phyloP scores from a whole-genome alignment of 192 early-diverging fungal species.

The Diversispora eburnea region DNA sequence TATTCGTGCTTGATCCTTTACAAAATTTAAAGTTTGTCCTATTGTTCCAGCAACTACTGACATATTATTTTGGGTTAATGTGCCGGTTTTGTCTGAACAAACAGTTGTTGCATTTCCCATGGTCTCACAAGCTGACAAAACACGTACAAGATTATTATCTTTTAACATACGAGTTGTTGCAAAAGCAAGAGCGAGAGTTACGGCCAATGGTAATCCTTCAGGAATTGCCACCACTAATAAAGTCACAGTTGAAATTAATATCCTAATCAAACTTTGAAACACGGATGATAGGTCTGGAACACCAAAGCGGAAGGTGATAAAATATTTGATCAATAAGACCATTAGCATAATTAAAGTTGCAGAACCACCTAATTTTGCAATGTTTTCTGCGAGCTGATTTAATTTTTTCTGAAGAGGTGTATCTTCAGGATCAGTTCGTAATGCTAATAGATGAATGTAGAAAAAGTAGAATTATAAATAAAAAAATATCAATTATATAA shows the following conservation, averaged over 20 bases:
- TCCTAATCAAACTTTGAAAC: constrained; percentile 64
- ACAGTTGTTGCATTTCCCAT: constrained; percentile 99
- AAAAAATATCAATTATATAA: not conserved
- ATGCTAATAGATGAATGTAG: constrained; percentile 28
- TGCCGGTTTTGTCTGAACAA: constrained; percentile 99
- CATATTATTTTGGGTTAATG: constrained; percentile 97
- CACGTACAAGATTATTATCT: constrained; percentile 95
- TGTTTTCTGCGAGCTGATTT: constrained; percentile 80
- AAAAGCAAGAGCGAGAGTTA: constrained; percentile 91
- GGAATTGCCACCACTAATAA: constrained; percentile 97
- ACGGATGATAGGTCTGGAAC: constrained; percentile 48
- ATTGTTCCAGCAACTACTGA: constrained; percentile 88
- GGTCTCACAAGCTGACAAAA: constrained; percentile 95
- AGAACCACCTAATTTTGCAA: constrained; percentile 88
- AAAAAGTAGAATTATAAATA: not conserved
- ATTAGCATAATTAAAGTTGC: constrained; percentile 86
- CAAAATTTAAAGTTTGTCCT: constrained; percentile 43
- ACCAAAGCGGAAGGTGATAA: constrained; percentile 51
- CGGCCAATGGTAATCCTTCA: constrained; percentile 96
- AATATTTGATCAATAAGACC: constrained; percentile 82
- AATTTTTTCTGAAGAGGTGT: constrained; percentile 95
- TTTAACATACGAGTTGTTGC: constrained; percentile 94
- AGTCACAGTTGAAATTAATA: constrained; percentile 90
- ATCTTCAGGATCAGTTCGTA: constrained; percentile 78
- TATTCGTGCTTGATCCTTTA: constrained; percentile 42